Evolutionary conservation across 169 alveolate species (phyloP), one percentile per base, ranked within the genome.

Genomic region (Cryptosporidium ubiquitum): DNA sequence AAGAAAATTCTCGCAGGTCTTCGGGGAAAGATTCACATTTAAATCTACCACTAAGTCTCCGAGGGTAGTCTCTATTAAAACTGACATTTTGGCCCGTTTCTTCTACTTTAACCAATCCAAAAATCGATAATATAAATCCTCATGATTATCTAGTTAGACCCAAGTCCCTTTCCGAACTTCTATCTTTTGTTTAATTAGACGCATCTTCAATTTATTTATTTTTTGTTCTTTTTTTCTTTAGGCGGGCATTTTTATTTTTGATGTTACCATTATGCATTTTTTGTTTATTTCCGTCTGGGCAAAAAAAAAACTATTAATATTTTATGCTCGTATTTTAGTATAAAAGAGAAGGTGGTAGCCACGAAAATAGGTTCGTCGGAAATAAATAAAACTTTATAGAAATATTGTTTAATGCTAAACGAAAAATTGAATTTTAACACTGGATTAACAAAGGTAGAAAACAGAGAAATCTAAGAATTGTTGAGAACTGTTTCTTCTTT

Each of bases 21-120:
- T 75, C 29, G 96, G 97, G 14, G 94, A 91, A 66, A 93, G 84
- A 12, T 94, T 91, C 40, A 71, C 75, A 85, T 74, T 94, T 84
- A 97, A 91, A 91, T 96, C 98, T 31, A 96, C 93, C 61, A 94
- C 96, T 31, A 97, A 37, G 91, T 97, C 98, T 47, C 99, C 99
- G 58, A 96, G 66, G 26, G 97, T 94, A 40, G 98, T 97, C 92
- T 96, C 98, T 68, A 97, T 69, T n/a, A 96, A 91, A 57, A 96
- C 98, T 40, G 98, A 92, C 99, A 96, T 97, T 26, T 35, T 29
- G 7, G 26, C n/a, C 6, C 16, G 7, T 4, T 33, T 33, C 52
- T 55, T 37, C 51, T 66, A 5, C 3, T 66, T 66, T 31, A 55
- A 55, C 10, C 5, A 10, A 55, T 55, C 37, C 35, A 23, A n/a